Evolutionary conservation across 2,329 filamentous ascomycete species (phyloP).

Genomic region (Thermomyces lanuginosus): DNA sequence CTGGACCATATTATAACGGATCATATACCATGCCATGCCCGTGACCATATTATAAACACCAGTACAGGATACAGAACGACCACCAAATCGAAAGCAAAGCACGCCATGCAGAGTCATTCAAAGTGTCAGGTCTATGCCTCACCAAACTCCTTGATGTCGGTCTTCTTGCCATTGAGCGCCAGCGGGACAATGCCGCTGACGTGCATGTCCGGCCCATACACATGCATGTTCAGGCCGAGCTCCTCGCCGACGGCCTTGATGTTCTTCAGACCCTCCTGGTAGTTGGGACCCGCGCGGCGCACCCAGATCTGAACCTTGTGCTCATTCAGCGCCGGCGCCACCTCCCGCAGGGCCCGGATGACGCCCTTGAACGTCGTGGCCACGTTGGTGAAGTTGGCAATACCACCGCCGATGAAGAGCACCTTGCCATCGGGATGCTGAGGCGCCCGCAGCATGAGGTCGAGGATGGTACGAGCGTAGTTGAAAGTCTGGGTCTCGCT

Average conservation of each 20-base stretch:
- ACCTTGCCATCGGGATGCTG: conserved; percentile 82
- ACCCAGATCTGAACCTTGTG: conserved; percentile 99
- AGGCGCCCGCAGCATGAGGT: conserved; percentile 91
- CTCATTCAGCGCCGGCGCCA: conserved; percentile 68
- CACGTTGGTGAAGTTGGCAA: conserved; percentile 99
- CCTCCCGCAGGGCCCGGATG: conserved; percentile 87
- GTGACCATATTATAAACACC: conserved; percentile 8
- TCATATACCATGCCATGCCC: conserved; percentile 9
- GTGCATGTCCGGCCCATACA: conserved; percentile 65
- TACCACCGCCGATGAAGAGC: conserved; percentile 97
- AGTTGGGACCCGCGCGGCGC: conserved; percentile 79
- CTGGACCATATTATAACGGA: conserved; percentile 14
- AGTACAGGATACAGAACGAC: conserved; percentile 5
- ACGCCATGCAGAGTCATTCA: neutral
- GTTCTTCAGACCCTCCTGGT: conserved; percentile 99
- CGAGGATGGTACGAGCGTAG: conserved; percentile 92
- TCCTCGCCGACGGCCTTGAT: conserved; percentile 94
- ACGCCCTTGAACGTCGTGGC: conserved; percentile 99
- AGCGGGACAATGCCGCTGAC: conserved; percentile 93
- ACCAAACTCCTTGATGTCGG: conserved; percentile 45
- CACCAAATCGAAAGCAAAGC: conserved; percentile 3
- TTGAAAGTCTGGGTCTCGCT: conserved; percentile 98
- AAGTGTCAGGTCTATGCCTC: conserved; percentile 8
- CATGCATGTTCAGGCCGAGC: conserved; percentile 89
- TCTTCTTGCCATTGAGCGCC: conserved; percentile 53